Percentiles rank a stretch among this genome's conserved stretches.
These are phyloP conservation scores for Saxophila tyrrhenica DNA, from an alignment of 495 filamentous ascomycete species.

Conservation along the genomic window DNA sequence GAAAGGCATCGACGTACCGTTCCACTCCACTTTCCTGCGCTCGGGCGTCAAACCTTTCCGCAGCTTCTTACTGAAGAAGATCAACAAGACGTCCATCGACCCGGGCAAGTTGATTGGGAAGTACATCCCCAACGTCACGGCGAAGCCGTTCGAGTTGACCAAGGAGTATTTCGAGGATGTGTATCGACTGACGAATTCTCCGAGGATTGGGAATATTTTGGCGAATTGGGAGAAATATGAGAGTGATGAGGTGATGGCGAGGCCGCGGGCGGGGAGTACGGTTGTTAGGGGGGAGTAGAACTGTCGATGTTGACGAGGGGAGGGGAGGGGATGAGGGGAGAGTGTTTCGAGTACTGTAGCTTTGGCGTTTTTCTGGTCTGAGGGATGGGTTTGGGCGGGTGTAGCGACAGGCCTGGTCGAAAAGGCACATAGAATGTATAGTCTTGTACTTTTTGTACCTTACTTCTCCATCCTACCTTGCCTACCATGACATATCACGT, in stretches of 20 bases:
- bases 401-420: too few relatives aligned
- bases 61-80: slow-evolving; percentile 95
- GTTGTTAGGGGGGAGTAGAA: neutral
- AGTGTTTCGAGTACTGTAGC: neutral
- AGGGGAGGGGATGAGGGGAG: too few relatives aligned
- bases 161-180: slow-evolving; percentile 99
- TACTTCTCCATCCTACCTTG: too few relatives aligned
- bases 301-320: neutral
- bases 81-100: slow-evolving; percentile 95
- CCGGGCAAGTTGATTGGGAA: slow-evolving; percentile 92
- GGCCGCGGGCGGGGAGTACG: neutral
- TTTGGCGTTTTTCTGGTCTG: neutral
- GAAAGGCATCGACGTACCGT: slow-evolving; percentile 93
- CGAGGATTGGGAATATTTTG: slow-evolving; percentile 78
- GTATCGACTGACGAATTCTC: slow-evolving; percentile 83
- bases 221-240: slow-evolving; percentile 72
- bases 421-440: too few relatives aligned
- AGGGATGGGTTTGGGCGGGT: too few relatives aligned
- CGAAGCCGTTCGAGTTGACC: slow-evolving; percentile 83
- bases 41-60: slow-evolving; percentile 98
- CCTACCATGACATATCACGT: too few relatives aligned
- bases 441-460: too few relatives aligned
- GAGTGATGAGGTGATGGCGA: slow-evolving; percentile 27
- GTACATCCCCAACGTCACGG: slow-evolving; percentile 98
- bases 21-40: slow-evolving; percentile 95